Conservation (phyloP, 2,329 filamentous ascomycete species). For the Venturia carpophila region DNA sequence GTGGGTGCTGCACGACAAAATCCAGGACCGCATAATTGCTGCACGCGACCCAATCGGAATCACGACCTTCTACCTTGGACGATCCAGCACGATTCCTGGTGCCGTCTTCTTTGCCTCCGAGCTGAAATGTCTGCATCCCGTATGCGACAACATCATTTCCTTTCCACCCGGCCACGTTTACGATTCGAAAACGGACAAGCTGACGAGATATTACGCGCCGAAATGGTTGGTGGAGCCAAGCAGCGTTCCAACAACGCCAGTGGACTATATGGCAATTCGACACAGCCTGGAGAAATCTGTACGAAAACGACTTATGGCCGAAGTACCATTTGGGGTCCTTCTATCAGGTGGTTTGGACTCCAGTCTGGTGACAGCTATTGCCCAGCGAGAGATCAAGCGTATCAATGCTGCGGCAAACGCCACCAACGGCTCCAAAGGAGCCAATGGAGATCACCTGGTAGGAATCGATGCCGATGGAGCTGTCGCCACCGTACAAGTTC, state of each 20-base stretch:
- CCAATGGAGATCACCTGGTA: slow-evolving; percentile 53
- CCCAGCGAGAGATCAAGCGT: slow-evolving; percentile 81
- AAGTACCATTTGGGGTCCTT: slow-evolving; percentile 94
- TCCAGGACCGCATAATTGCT: slow-evolving; percentile 82
- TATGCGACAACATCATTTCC: slow-evolving; percentile 89
- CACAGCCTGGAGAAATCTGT: slow-evolving; percentile 82
- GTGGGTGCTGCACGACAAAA: slow-evolving; percentile 96
- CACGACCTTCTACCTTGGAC: slow-evolving; percentile 95
- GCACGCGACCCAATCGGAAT: slow-evolving; percentile 95
- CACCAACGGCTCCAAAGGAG: slow-evolving; percentile 41
- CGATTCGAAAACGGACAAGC: slow-evolving; percentile 81
- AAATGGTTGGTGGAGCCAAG: slow-evolving; percentile 77
- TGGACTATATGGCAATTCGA: slow-evolving; percentile 77
- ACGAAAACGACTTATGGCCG: slow-evolving; percentile 94
- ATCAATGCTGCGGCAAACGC: slow-evolving; percentile 49
- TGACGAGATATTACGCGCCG: slow-evolving; percentile 84
- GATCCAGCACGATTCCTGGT: slow-evolving; percentile 69
- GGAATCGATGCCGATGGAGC: slow-evolving; percentile 92
- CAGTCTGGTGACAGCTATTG: slow-evolving; percentile 88
- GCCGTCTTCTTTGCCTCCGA: slow-evolving; percentile 95
- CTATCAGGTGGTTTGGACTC: slow-evolving; percentile 94
- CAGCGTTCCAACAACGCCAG: slow-evolving; percentile 67
- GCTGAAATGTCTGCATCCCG: slow-evolving; percentile 83
- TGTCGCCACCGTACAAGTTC: slow-evolving; percentile 79
- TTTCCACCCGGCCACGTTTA: slow-evolving; percentile 96